These are phyloP conservation scores for Luffa acutangula DNA, from an alignment of 306 rosid species.

Conservation along the genomic window DNA sequence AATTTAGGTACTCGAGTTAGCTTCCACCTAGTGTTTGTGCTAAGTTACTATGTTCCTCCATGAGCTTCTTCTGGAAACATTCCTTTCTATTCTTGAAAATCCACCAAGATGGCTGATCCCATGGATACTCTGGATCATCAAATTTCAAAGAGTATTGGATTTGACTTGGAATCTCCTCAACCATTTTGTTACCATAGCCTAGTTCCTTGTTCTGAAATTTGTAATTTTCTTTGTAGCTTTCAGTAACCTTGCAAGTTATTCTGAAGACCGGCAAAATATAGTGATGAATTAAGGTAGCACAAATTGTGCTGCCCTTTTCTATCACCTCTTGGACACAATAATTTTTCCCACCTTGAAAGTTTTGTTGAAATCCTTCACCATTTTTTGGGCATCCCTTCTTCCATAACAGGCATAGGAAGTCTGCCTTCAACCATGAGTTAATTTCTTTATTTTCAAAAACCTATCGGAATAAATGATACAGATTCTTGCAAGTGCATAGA, in stretches of 20 bases:
- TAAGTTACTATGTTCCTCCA: not conserved
- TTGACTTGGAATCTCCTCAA: not conserved
- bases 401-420: not conserved
- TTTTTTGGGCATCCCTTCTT: not conserved
- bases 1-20: not conserved
- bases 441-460: not conserved
- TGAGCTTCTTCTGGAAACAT: not conserved
- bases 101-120: not conserved
- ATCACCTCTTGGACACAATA: not conserved
- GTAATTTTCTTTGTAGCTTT: not conserved
- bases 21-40: not conserved
- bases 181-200: not conserved
- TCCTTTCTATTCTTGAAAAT: not conserved
- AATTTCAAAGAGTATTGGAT: not conserved
- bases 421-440: not conserved
- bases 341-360: not conserved
- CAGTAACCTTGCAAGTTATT: not conserved
- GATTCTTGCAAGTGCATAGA: not conserved
- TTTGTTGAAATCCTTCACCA: not conserved
- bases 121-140: not conserved
- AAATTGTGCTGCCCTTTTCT: not conserved
- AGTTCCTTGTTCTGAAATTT: not conserved
- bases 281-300: not conserved
- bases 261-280: not conserved
- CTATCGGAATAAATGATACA: not conserved